phyloP scores from a whole-genome alignment of 78 protist genomes.

The Dictyostelium citrinum region DNA sequence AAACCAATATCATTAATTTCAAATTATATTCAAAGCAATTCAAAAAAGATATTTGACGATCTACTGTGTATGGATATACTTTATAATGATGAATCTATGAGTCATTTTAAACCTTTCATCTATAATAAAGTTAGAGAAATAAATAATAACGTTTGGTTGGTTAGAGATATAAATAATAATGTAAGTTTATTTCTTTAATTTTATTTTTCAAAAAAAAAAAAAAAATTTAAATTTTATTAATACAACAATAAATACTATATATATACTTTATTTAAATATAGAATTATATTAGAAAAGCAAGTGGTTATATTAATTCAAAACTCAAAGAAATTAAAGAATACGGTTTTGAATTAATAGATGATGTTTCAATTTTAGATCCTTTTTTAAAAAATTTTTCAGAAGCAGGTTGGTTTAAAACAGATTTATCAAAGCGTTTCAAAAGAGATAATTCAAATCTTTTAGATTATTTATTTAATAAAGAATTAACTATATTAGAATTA shows the following conservation, averaged over 20 bases:
- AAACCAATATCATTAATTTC: neutral
- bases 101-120: neutral
- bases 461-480: neutral
- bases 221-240: too few relatives aligned
- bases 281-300: neutral
- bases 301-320: neutral
- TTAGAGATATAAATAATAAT: neutral
- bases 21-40: neutral
- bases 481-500: too few relatives aligned
- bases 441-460: neutral
- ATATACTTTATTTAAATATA: too few relatives aligned
- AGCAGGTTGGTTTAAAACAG: neutral
- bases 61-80: neutral
- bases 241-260: too few relatives aligned
- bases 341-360: neutral
- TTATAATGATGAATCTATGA: neutral
- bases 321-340: too few relatives aligned
- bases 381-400: too few relatives aligned
- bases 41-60: neutral
- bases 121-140: neutral
- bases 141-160: neutral
- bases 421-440: neutral
- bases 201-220: too few relatives aligned
- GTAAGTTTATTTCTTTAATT: neutral
- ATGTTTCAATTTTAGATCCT: too few relatives aligned